phyloP scores from a whole-genome alignment of 2,329 filamentous ascomycete genomes.

The Sphaerostilbella broomeana region DNA sequence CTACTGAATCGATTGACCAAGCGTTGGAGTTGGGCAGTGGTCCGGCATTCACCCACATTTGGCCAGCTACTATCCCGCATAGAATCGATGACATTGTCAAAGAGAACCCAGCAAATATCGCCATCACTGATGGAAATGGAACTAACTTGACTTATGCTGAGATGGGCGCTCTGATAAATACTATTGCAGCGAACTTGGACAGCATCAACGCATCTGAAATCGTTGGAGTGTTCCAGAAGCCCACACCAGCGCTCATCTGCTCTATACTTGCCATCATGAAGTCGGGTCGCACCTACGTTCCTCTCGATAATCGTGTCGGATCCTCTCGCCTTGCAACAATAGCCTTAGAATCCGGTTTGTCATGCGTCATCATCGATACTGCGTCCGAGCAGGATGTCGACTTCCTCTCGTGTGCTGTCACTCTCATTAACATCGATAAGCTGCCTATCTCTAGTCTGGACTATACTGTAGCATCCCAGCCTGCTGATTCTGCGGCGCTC shows the following conservation, averaged over 20 bases:
- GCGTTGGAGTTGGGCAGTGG: too few relatives aligned
- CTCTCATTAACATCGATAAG: constrained; percentile 2
- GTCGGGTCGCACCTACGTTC: constrained; percentile 31
- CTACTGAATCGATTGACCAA: too few relatives aligned
- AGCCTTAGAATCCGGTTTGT: constrained; percentile 19
- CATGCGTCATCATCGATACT: constrained; percentile 18
- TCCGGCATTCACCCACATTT: too few relatives aligned
- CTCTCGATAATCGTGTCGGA: constrained; percentile 32
- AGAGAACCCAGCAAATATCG: constrained; percentile 13
- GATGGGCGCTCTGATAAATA: constrained; percentile 26
- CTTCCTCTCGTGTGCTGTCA: neutral
- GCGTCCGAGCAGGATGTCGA: constrained; percentile 6
- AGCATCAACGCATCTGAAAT: constrained; percentile 9
- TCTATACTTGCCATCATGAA: constrained; percentile 35
- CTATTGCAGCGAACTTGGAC: constrained; percentile 23
- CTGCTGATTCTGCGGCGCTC: constrained; percentile 18
- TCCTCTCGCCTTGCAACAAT: constrained; percentile 26
- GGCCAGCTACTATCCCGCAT: constrained; percentile 29
- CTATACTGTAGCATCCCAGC: too few relatives aligned
- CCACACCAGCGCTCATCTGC: constrained; percentile 28
- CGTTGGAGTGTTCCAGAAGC: constrained; percentile 36
- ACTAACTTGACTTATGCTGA: constrained; percentile 28
- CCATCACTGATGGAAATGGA: constrained; percentile 18
- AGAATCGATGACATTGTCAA: constrained; percentile 30
- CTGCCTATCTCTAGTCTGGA: constrained; percentile 1